phyloP scores from a whole-genome alignment of 352 stramenopile species.

The Lagenidium giganteum region DNA sequence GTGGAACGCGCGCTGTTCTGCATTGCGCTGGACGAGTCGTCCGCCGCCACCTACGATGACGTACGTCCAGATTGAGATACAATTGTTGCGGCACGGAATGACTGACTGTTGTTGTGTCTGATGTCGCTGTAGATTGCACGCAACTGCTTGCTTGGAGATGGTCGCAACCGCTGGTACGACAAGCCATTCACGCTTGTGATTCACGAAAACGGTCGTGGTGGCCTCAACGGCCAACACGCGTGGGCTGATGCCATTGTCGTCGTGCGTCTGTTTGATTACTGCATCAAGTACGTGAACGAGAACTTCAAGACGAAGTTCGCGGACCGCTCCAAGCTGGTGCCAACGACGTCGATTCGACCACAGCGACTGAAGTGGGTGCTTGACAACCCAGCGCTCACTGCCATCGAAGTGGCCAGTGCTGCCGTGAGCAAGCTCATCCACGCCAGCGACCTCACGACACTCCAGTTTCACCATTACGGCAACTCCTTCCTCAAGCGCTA shows the following conservation, averaged over 20 bases:
- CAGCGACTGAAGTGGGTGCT: conserved; percentile 70
- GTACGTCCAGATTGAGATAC: conserved; percentile 8
- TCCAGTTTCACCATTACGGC: conserved; percentile 89
- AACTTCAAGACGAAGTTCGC: conserved; percentile 81
- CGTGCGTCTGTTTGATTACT: conserved; percentile 90
- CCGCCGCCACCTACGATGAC: conserved; percentile 66
- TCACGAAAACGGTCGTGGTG: conserved; percentile 92
- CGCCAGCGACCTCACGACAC: conserved; percentile 82
- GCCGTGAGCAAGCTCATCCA: conserved; percentile 90
- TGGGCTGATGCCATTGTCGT: conserved; percentile 96
- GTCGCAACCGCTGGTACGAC: conserved; percentile 96
- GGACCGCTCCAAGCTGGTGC: conserved; percentile 48
- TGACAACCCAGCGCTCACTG: conserved; percentile 57
- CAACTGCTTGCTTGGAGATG: conserved; percentile 73
- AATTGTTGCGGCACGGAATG: no score
- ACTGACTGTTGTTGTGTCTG: neutral
- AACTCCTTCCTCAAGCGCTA: conserved; percentile 88
- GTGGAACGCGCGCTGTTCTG: conserved; percentile 90
- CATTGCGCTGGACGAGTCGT: conserved; percentile 87
- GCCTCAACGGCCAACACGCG: conserved; percentile 91
- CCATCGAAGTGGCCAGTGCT: conserved; percentile 75
- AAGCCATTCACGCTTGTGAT: conserved; percentile 96
- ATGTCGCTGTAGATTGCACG: conserved; percentile 40
- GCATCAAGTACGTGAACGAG: conserved; percentile 85
- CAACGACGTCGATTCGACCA: conserved; percentile 45